Percentiles rank a stretch among this genome's conserved stretches.
Evolutionary conservation across 1,139 yeast genomes (phyloP).

Genomic region (Nakaseomyces nivariensis): DNA sequence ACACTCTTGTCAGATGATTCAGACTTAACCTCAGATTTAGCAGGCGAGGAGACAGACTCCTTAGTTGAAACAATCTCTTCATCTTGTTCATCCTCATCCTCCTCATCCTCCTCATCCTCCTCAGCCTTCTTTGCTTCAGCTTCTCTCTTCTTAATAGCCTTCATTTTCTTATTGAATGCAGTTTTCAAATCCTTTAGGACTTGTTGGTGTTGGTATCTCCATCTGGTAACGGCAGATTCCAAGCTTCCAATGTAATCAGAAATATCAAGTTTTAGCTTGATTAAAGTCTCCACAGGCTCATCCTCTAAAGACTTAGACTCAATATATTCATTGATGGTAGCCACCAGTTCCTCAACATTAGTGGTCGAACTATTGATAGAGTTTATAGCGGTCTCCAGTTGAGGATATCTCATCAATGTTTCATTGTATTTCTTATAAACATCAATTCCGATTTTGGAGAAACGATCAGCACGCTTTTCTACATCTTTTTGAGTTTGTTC

Average conservation of each 20-base stretch:
- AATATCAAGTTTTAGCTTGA: neutral
- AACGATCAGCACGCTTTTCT: slow-evolving; percentile 8
- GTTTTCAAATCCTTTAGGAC: neutral
- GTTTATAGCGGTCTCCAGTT: slow-evolving; percentile 1
- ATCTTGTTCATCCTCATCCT: neutral
- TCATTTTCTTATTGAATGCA: slow-evolving; percentile 1
- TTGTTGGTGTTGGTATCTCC: slow-evolving; percentile 2
- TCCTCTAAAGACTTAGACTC: neutral
- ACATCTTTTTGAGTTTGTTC: slow-evolving; percentile 11
- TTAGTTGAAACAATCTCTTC: neutral
- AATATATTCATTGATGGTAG: slow-evolving; percentile 1
- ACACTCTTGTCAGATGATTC: neutral
- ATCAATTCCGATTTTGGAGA: slow-evolving; percentile 5
- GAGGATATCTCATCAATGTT: slow-evolving; percentile 5
- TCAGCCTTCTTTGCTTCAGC: neutral
- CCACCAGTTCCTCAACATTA: slow-evolving; percentile 4
- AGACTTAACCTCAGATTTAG: neutral
- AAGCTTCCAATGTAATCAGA: neutral
- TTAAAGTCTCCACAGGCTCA: neutral
- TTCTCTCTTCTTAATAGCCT: neutral
- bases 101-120: neutral
- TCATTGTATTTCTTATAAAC: slow-evolving; percentile 7
- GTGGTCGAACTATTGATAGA: slow-evolving; percentile 7
- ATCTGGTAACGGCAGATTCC: neutral
- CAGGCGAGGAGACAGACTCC: neutral